phyloP scores from a whole-genome alignment of 371 early-diverging fungal genomes.

The Mortierella sp. region DNA sequence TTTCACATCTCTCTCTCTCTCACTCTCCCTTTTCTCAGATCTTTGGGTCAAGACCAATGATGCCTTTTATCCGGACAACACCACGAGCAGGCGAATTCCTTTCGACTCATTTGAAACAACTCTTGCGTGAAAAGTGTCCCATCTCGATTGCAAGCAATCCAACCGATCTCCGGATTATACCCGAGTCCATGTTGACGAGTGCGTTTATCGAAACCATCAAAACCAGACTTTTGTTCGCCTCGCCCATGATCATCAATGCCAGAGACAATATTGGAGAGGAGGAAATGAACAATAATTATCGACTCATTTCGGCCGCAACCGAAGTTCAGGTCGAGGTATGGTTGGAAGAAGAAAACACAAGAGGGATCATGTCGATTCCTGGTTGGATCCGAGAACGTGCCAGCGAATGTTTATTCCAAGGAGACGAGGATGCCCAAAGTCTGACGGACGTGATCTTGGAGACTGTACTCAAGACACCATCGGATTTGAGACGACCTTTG shows the following conservation, averaged over 20 bases:
- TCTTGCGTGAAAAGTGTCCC: conserved; percentile 59
- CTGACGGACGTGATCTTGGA: conserved; percentile 71
- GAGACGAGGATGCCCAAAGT: conserved; percentile 77
- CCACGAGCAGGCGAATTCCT: conserved; percentile 81
- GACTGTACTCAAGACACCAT: conserved; percentile 70
- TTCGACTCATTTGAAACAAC: conserved; percentile 63
- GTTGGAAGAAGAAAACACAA: conserved; percentile 57
- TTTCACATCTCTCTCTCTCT: neutral
- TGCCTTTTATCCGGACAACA: conserved; percentile 72
- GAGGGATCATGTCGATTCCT: conserved; percentile 73
- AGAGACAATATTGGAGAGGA: conserved; percentile 45
- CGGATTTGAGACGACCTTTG: conserved; percentile 80
- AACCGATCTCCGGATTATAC: conserved; percentile 59
- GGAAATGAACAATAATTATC: conserved; percentile 63
- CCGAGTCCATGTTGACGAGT: conserved; percentile 54
- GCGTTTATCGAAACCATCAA: conserved; percentile 80
- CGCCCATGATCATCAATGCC: conserved; percentile 57
- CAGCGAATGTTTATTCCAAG: conserved; percentile 84
- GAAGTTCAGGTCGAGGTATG: conserved; percentile 60
- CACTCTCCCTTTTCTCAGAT: conserved; percentile 57
- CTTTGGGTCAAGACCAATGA: conserved; percentile 79
- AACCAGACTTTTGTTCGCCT: conserved; percentile 74
- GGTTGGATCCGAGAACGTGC: conserved; percentile 91
- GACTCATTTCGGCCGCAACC: conserved; percentile 66
- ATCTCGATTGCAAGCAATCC: conserved; percentile 49